A percentile compares a stretch with the other conserved stretches of the same genome.
Conservation (phyloP, 1,284 basidiomycete species). For the Entoloma clypeatum region DNA sequence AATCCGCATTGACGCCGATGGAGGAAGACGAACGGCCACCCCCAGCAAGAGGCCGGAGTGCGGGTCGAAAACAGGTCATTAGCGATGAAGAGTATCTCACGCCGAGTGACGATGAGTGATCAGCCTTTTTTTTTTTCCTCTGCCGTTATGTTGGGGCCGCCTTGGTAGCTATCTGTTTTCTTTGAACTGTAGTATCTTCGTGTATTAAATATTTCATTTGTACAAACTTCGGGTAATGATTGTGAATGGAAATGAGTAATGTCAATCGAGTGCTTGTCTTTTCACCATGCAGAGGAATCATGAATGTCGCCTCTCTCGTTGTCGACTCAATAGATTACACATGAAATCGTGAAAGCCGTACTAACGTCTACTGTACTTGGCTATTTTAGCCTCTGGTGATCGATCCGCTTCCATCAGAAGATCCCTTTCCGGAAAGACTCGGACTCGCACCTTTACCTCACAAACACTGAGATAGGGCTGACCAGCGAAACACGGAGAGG, state of each 20-base stretch:
- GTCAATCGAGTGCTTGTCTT: slow-evolving; percentile 4
- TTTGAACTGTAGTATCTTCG: slow-evolving; percentile 7
- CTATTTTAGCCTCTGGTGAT: too few relatives aligned
- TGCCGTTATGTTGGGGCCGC: slow-evolving; percentile 2
- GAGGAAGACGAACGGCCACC: slow-evolving; percentile 69
- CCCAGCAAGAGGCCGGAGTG: slow-evolving; percentile 46
- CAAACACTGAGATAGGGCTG: too few relatives aligned
- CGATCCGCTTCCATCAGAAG: too few relatives aligned
- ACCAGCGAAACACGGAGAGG: too few relatives aligned
- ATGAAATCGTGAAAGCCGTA: too few relatives aligned
- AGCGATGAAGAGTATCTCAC: slow-evolving; percentile 76
- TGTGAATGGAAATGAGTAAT: slow-evolving; percentile 5
- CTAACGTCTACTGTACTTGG: too few relatives aligned
- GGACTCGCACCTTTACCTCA: too few relatives aligned
- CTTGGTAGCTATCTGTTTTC: slow-evolving; percentile 5
- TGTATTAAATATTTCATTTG: slow-evolving; percentile 8
- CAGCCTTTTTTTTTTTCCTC: slow-evolving; percentile 11
- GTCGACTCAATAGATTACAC: too few relatives aligned
- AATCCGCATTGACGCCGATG: slow-evolving; percentile 69
- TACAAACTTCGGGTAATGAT: too few relatives aligned
- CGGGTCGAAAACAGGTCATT: slow-evolving; percentile 62
- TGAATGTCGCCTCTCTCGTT: too few relatives aligned
- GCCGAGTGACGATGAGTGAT: slow-evolving; percentile 56
- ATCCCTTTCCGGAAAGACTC: too few relatives aligned
- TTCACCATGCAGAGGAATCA: too few relatives aligned